These are phyloP conservation scores for Cryptococcus hybrid DNA, from an alignment of 1,284 basidiomycete species.

Conservation along the genomic window DNA sequence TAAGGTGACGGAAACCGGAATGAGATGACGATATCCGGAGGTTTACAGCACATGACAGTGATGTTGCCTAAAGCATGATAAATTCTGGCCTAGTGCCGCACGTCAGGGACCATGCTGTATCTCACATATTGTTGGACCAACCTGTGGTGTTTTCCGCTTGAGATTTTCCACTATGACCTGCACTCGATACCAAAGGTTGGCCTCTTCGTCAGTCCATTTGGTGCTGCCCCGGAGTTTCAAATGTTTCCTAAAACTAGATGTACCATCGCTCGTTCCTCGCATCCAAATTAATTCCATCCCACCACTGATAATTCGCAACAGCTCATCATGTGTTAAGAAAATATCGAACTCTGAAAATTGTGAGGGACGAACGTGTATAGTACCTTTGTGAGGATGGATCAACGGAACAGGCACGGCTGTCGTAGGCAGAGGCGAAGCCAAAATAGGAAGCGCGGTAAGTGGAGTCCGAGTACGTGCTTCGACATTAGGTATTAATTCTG, in stretches of 20 bases:
- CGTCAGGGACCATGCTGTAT: too few species aligned
- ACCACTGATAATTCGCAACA: too few species aligned
- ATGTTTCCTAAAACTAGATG: not conserved
- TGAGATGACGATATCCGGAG: conserved; percentile 35
- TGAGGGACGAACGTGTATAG: conserved; percentile 6
- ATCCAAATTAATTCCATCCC: too few species aligned
- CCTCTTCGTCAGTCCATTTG: conserved; percentile 13
- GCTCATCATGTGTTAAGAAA: too few species aligned
- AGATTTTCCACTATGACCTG: conserved; percentile 19
- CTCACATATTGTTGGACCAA: conserved; percentile 13
- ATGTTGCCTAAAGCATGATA: conserved; percentile 33
- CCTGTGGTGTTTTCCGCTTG: conserved; percentile 30
- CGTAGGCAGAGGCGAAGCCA: conserved; percentile 24
- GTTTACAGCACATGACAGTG: conserved; percentile 33
- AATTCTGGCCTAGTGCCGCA: conserved; percentile 27
- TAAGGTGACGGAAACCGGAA: conserved; percentile 9
- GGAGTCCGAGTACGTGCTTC: too few species aligned
- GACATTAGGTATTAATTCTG: too few species aligned
- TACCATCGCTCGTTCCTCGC: not conserved
- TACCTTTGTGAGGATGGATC: conserved; percentile 2
- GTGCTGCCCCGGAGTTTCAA: not conserved
- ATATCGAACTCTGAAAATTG: too few species aligned
- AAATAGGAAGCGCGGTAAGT: not conserved
- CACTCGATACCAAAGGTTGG: conserved; percentile 26
- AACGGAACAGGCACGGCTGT: conserved; percentile 13